Evolutionary conservation across 169 alveolate genomes (phyloP).

Genomic region (Theileria annulata): DNA sequence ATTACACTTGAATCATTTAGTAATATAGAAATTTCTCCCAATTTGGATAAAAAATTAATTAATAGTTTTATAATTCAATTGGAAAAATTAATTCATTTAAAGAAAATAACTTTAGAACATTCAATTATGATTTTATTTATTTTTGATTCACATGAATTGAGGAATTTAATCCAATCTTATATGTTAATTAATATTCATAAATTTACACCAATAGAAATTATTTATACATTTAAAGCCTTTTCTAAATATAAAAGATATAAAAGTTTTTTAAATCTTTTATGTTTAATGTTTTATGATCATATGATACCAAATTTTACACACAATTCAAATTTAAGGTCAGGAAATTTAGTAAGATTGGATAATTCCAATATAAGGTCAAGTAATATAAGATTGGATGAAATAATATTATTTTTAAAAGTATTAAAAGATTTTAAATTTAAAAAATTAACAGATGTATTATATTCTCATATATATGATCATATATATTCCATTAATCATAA

Average conservation of each 20-base stretch:
- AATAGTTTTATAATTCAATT: not conserved
- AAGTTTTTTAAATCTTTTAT: conserved; percentile 38
- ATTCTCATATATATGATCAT: conserved; percentile 35
- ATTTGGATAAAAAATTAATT: not conserved
- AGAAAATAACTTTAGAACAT: conserved; percentile 22
- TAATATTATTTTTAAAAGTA: not conserved
- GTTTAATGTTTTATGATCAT: conserved; percentile 56
- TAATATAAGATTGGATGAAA: not conserved
- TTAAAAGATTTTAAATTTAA: conserved; percentile 16
- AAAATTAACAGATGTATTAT: conserved; percentile 43
- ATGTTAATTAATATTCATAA: conserved; percentile 34
- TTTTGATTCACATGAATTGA: conserved; percentile 37
- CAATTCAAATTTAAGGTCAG: conserved; percentile 18
- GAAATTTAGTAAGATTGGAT: conserved; percentile 6
- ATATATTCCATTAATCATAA: too few species aligned
- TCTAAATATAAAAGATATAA: conserved; percentile 35
- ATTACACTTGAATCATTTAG: not conserved
- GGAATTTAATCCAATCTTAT: conserved; percentile 16
- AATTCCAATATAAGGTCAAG: conserved; percentile 20
- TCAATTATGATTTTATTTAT: conserved; percentile 24
- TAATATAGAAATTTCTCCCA: not conserved
- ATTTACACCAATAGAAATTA: conserved; percentile 46
- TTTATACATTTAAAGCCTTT: conserved; percentile 31
- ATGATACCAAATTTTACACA: conserved; percentile 50
- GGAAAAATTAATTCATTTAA: conserved; percentile 4